Base-by-base conservation (phyloP, 352 stramenopile genomes). In the Phytophthora sojae region DNA sequence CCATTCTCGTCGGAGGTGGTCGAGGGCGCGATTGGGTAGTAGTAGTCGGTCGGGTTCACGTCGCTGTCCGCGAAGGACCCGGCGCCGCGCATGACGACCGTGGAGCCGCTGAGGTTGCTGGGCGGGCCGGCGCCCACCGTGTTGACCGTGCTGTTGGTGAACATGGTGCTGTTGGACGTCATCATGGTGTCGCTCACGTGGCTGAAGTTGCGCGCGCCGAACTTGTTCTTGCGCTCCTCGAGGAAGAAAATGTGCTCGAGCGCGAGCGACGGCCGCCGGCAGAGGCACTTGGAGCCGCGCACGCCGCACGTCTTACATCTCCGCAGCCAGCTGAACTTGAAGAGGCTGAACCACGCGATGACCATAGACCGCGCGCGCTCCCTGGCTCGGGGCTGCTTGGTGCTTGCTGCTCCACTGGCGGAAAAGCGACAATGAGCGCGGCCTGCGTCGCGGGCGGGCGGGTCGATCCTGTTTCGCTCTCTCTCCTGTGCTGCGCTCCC, bases 201-300 rank as follows among this genome's bases (percentile, higher is more conserved):
- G 69, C 77, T 89, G 62, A 94, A 94, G 74, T 94, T 94, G 64
- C 86, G 84, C 37, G 73, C 82, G 69, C 84, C 81, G 42, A 80
- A 86, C 71, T 90, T 91, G 73, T 94, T 92, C 81, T 94, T 94
- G 62, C 86, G 82, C 69, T 91, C 86, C 65, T 94, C 86, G 32
- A 92, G 80, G 76, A 88, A 92, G 71, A 93, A 91, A 53, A 94
- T 94, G 61, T 92, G 86, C 61, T 94, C 84, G 17, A 94, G 79
- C 67, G 79, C 73, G n/a, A 91, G 80, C 51, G 82, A 91, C 57
- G 84, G 82, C n/a, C 82, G 84, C 19, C 76, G 80, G 61, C 86
- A 94, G 21, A 92, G 49, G 71, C 86, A 94, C 73, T 90, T 91
- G 72, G 77, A 75, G 61, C 79, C 81, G 65, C 86, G 86, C 52